Base-by-base conservation (phyloP, 2,329 filamentous ascomycete genomes). In the Colletotrichum salicis region DNA sequence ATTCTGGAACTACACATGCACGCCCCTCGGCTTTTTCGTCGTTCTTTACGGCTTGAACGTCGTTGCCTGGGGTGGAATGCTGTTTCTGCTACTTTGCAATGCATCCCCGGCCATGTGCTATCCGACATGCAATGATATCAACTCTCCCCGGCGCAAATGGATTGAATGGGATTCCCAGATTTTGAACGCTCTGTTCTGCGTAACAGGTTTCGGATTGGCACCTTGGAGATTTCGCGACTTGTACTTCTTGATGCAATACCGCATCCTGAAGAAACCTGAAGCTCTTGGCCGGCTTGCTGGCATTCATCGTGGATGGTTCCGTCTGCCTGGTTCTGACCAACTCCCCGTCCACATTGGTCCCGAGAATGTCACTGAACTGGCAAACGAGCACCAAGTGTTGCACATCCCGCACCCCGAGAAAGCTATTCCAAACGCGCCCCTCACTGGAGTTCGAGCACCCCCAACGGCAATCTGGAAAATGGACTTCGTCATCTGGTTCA, bases 31-130 rank as follows among this genome's bases (percentile, higher is more conserved):
- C 3, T 94, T 96, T 79, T 84, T 94, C 65, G 89, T 96, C 52
- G 93, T 91, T 2, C 80, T 97, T 6, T 97, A 97, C 80, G 90
- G 92, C 13, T 87, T 96, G 69, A 95, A 96, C 74, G 88, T 97
- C 24, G 89, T 97, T 11, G 95, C 93, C 0, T 97, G 94, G 94
- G 94, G 94, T 63, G 94, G 93, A 70, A 97, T 97, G 94, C 86
- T 97, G 41, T 97, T 97, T 82, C 84, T 97, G 22, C 85, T 97
- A 2, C 89, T 97, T 31, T 93, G 91, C 84, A 94, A 94, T 77
- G 94, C 88, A 67, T 85, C 89, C 2, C 91, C 92, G 7, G 89
- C 90, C 71, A 94, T 94, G 93, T 94, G 94, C 84, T 79, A 86
- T 75, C 91, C 88, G 0, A 84, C 84, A 45, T 96, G 93, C 83